phyloP scores from a whole-genome alignment of 2,329 filamentous ascomycete genomes.

The Cadophora sp. region DNA sequence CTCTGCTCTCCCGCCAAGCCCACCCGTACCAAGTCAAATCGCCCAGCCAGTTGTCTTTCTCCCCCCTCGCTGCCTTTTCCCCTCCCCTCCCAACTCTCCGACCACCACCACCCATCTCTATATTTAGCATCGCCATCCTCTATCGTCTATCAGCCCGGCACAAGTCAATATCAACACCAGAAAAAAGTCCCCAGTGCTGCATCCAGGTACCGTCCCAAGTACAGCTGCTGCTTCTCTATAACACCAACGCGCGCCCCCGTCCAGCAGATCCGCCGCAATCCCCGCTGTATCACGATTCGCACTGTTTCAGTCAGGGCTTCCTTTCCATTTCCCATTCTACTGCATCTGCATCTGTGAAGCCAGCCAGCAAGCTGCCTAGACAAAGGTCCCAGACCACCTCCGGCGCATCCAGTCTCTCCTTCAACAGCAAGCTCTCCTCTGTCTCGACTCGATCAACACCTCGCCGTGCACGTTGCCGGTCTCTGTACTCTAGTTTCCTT shows the following conservation, averaged over 20 bases:
- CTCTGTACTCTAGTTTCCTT: slow-evolving; percentile 31
- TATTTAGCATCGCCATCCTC: slow-evolving; percentile 43
- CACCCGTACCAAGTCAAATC: neutral
- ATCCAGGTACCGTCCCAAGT: slow-evolving; percentile 29
- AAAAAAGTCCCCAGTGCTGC: slow-evolving; percentile 30
- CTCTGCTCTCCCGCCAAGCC: slow-evolving; percentile 4
- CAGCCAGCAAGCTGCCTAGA: neutral
- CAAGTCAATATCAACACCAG: slow-evolving; percentile 23
- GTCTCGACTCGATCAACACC: neutral
- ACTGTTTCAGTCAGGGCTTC: slow-evolving; percentile 29
- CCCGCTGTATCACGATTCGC: slow-evolving; percentile 35
- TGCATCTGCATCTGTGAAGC: slow-evolving; percentile 5
- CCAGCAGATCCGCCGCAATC: slow-evolving; percentile 18
- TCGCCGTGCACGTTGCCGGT: neutral
- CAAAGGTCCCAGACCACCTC: slow-evolving; percentile 2
- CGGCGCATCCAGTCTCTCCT: slow-evolving; percentile 19
- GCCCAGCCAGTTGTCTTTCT: slow-evolving; percentile 3
- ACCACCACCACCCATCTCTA: slow-evolving; percentile 35
- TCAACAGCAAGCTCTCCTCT: slow-evolving; percentile 8
- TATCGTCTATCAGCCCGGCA: slow-evolving; percentile 39
- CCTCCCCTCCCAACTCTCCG: slow-evolving; percentile 11
- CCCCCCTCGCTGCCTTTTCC: slow-evolving; percentile 13
- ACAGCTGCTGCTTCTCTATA: slow-evolving; percentile 27
- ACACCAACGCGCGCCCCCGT: slow-evolving; percentile 26
- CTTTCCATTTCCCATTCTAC: neutral